Conservation (phyloP, 2,329 filamentous ascomycete species). For the Fusarium sp. region DNA sequence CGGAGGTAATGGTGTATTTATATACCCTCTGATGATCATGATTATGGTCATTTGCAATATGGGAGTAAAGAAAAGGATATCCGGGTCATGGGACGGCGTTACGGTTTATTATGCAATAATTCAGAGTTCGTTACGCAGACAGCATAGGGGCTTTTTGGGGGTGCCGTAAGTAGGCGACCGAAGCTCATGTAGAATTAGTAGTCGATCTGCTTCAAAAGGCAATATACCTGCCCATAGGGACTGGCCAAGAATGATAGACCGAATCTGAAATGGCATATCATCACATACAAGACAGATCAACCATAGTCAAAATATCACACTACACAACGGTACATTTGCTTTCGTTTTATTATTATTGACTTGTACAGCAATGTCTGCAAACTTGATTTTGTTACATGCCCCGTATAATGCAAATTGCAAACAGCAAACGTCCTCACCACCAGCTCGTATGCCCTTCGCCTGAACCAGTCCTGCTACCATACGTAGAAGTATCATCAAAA, state of each 20-base stretch:
- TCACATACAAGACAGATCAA: not conserved
- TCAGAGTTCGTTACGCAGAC: not conserved
- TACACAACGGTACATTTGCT: not conserved
- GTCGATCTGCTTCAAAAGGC: not conserved
- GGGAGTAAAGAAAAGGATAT: constrained; percentile 26
- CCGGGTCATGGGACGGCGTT: constrained; percentile 32
- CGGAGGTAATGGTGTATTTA: constrained; percentile 50
- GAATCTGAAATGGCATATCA: not conserved
- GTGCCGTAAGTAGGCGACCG: not conserved
- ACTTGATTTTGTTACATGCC: constrained; percentile 36
- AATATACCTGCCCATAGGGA: not conserved
- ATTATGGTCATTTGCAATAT: constrained; percentile 2
- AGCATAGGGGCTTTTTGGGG: not conserved
- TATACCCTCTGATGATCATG: not conserved
- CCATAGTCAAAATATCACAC: not conserved
- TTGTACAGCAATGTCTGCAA: constrained; percentile 32
- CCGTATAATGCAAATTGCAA: constrained; percentile 35
- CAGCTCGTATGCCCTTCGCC: constrained; percentile 29
- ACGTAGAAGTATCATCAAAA: not conserved
- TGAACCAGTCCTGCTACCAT: constrained; percentile 20
- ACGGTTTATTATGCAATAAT: constrained; percentile 9
- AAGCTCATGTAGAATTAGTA: not conserved
- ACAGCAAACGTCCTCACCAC: constrained; percentile 21
- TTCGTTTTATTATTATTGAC: constrained; percentile 29
- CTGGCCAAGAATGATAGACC: not conserved